A percentile compares a stretch with the other conserved stretches of the same genome.
Conservation (phyloP, 352 stramenopile species). For the Thraustochytrium sp. region DNA sequence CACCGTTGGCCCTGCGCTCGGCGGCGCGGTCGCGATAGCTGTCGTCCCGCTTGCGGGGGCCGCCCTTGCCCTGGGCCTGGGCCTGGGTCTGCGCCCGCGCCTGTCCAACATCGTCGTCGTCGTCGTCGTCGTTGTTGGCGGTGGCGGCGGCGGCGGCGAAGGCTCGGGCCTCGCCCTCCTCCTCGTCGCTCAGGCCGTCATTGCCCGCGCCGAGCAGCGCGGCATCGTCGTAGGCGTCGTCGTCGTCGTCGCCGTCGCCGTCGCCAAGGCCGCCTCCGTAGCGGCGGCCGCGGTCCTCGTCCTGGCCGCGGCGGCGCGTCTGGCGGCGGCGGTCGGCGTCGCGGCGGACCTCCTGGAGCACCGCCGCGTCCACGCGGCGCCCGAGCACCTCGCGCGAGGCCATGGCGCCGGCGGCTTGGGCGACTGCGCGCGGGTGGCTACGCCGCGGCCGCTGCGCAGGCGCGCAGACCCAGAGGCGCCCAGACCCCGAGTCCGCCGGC, state of each 20-base stretch:
- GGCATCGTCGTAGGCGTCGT: background rate
- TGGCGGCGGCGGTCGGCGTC: background rate
- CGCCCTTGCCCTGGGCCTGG: too few species aligned
- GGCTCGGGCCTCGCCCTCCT: background rate
- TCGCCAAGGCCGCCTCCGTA: too few species aligned
- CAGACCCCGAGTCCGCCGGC: too few species aligned
- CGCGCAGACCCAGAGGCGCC: too few species aligned
- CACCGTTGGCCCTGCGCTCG: background rate
- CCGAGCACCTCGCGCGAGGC: background rate
- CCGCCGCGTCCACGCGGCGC: background rate
- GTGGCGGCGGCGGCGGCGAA: background rate
- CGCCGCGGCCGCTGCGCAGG: too few species aligned
- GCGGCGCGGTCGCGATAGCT: conserved; percentile 2
- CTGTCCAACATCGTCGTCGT: background rate
- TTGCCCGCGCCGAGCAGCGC: background rate
- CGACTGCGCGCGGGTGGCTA: too few species aligned
- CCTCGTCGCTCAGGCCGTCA: background rate
- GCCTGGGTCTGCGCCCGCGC: too few species aligned
- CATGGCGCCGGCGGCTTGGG: too few species aligned
- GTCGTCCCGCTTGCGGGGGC: background rate
- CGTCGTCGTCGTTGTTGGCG: background rate
- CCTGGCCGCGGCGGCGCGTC: background rate
- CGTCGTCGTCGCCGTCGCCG: background rate
- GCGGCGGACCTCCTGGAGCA: background rate
- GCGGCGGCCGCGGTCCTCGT: background rate